A percentile compares a stretch with the other conserved stretches of the same genome.
phyloP scores from a whole-genome alignment of 2,329 filamentous ascomycete species.

The Dryadomyces sulphureus region DNA sequence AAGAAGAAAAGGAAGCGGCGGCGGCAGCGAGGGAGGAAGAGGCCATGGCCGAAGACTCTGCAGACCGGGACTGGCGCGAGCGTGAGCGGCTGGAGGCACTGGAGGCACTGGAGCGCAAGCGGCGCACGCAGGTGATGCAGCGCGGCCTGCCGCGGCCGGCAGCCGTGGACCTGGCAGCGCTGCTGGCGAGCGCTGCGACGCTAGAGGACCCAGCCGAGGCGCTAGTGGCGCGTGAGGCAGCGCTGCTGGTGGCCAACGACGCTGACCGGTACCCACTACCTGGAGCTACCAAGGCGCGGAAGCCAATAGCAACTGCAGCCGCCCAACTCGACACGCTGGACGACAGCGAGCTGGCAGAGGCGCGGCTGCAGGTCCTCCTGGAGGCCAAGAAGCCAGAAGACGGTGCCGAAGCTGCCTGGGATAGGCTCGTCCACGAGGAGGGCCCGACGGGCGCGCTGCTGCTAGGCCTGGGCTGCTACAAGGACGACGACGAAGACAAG shows the following conservation, averaged over 20 bases:
- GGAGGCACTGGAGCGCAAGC: slow-evolving; percentile 57
- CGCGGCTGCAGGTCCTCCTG: slow-evolving; percentile 59
- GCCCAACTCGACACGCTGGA: slow-evolving; percentile 42
- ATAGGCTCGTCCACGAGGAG: slow-evolving; percentile 16
- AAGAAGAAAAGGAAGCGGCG: slow-evolving; percentile 57
- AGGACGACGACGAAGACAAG: slow-evolving; percentile 57
- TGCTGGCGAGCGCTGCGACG: slow-evolving; percentile 49
- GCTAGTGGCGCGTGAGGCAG: slow-evolving; percentile 63
- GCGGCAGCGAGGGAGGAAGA: slow-evolving; percentile 23
- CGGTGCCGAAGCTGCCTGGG: slow-evolving; percentile 38
- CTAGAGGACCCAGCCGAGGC: slow-evolving; percentile 49
- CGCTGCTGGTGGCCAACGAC: slow-evolving; percentile 69
- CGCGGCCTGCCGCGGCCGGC: slow-evolving; percentile 64
- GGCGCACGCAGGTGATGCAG: slow-evolving; percentile 87
- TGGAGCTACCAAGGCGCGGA: slow-evolving; percentile 42
- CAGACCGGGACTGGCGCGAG: slow-evolving; percentile 67
- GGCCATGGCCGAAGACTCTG: slow-evolving; percentile 45
- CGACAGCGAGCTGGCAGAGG: slow-evolving; percentile 58
- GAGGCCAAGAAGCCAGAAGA: slow-evolving; percentile 44
- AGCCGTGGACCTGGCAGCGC: slow-evolving; percentile 51
- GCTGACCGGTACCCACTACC: slow-evolving; percentile 60
- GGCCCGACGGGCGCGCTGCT: slow-evolving; percentile 30
- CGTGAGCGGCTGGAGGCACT: slow-evolving; percentile 54
- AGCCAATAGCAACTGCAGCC: slow-evolving; percentile 45
- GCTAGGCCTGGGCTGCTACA: slow-evolving; percentile 68